A percentile compares a stretch with the other conserved stretches of the same genome.
Conservation (phyloP, 2,329 filamentous ascomycete genomes). For the Fusarium sp. region DNA sequence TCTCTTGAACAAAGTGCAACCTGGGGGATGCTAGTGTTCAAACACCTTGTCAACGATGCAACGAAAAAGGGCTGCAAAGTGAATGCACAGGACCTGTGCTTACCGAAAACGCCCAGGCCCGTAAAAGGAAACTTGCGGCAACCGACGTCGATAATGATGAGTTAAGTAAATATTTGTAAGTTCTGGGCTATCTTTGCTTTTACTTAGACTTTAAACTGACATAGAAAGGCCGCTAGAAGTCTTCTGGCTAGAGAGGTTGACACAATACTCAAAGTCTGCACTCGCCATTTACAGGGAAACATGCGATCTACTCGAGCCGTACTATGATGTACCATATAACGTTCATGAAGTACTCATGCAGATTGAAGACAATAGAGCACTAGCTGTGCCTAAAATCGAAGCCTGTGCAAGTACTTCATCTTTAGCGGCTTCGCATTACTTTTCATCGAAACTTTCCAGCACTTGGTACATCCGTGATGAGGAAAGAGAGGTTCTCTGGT, state of each 20-base stretch:
- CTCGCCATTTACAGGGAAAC: rapidly evolving
- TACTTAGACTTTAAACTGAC: rapidly evolving
- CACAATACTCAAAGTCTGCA: background rate
- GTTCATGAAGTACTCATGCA: rapidly evolving
- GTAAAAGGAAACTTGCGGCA: background rate
- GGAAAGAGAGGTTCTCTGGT: too few relatives aligned
- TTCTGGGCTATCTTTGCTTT: background rate
- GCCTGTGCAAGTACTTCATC: background rate
- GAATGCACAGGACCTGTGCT: background rate
- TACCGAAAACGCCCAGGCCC: background rate
- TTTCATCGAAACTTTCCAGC: background rate
- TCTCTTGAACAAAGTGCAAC: background rate
- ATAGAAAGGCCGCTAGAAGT: rapidly evolving
- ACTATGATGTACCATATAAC: rapidly evolving
- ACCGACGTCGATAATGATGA: rapidly evolving
- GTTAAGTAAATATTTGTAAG: background rate
- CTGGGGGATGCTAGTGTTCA: background rate
- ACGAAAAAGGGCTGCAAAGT: background rate
- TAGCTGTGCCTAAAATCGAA: rapidly evolving
- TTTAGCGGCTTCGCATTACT: background rate
- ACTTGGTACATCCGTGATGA: background rate
- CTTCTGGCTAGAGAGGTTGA: background rate
- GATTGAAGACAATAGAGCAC: background rate
- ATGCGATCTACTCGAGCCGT: rapidly evolving
- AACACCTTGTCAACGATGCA: background rate